A percentile compares a stretch with the other conserved stretches of the same genome.
These are phyloP conservation scores for Aspergillus incahuasiensis DNA, from an alignment of 495 filamentous ascomycete genomes.

Conservation along the genomic window DNA sequence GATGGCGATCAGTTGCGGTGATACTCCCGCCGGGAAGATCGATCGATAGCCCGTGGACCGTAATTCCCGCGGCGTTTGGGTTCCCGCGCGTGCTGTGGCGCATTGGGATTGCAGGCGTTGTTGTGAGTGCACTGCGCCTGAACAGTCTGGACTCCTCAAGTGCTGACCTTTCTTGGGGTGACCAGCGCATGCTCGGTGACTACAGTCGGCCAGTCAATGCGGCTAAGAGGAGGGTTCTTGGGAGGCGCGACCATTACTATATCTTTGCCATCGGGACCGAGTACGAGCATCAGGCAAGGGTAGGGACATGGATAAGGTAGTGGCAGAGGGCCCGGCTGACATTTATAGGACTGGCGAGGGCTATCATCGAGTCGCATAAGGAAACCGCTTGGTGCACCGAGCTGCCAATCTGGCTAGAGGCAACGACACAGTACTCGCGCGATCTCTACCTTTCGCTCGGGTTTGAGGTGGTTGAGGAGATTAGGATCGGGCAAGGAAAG, in stretches of 20 bases:
- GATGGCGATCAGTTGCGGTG: background rate
- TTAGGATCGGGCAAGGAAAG: background rate
- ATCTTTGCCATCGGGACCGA: conserved; percentile 8
- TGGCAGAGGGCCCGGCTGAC: background rate
- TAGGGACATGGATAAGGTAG: background rate
- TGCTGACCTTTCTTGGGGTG: too few relatives aligned
- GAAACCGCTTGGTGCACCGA: background rate
- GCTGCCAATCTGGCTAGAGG: conserved; percentile 4
- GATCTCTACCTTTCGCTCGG: conserved; percentile 1
- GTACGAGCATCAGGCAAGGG: conserved; percentile 3
- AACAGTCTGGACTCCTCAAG: background rate
- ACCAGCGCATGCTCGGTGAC: conserved; percentile 3
- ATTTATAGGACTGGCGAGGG: background rate
- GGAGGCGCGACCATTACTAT: background rate
- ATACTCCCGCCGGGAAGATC: conserved; percentile 4
- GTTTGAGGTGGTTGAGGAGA: conserved; percentile 3
- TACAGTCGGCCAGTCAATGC: background rate
- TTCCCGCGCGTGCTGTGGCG: background rate
- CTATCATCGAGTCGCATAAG: background rate
- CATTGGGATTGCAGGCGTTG: background rate
- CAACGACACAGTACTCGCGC: background rate
- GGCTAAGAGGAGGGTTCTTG: background rate
- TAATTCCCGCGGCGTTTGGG: background rate
- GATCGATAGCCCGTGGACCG: conserved; percentile 3
- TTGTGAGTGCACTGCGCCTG: background rate